phyloP scores from a whole-genome alignment of 306 rosid genomes.

The Casuarina cunninghamiana region DNA sequence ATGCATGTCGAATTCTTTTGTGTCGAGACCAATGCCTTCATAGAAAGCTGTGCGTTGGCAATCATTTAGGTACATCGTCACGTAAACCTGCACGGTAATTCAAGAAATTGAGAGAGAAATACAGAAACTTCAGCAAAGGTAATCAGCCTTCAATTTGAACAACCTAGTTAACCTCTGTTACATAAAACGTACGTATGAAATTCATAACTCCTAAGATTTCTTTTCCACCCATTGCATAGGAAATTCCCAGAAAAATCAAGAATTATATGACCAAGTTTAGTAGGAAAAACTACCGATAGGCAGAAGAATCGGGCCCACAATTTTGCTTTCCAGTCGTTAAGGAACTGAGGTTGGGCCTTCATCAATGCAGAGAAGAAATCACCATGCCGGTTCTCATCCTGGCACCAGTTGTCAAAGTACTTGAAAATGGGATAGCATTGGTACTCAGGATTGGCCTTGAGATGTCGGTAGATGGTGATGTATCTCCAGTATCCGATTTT shows the following conservation, averaged over 20 bases:
- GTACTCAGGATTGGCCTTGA: conserved; percentile 81
- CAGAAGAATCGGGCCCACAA: conserved; percentile 96
- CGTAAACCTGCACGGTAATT: conserved; percentile 71
- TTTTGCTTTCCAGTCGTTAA: conserved; percentile 99
- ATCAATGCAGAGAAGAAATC: conserved; percentile 97
- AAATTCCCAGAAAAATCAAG: neutral
- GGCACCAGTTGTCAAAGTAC: conserved; percentile 99
- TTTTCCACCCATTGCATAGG: neutral
- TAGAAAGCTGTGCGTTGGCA: conserved; percentile 96
- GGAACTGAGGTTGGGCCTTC: conserved; percentile 99
- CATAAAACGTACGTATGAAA: too few species aligned
- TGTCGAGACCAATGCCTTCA: conserved; percentile 91
- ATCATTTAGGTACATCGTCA: conserved; percentile 97
- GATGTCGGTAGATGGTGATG: conserved; percentile 97
- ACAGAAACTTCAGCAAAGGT: neutral
- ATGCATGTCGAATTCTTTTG: conserved; percentile 97
- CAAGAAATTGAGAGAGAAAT: neutral
- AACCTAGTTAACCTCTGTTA: neutral
- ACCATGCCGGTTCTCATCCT: conserved; percentile 97
- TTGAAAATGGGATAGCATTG: conserved; percentile 96
- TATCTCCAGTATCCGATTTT: conserved; percentile 99
- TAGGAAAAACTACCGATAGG: conserved; percentile 61
- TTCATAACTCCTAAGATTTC: too few species aligned
- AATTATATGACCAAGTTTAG: neutral
- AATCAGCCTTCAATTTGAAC: neutral